Base-by-base conservation (phyloP, 306 rosid species). In the Mucuna pruriens region DNA sequence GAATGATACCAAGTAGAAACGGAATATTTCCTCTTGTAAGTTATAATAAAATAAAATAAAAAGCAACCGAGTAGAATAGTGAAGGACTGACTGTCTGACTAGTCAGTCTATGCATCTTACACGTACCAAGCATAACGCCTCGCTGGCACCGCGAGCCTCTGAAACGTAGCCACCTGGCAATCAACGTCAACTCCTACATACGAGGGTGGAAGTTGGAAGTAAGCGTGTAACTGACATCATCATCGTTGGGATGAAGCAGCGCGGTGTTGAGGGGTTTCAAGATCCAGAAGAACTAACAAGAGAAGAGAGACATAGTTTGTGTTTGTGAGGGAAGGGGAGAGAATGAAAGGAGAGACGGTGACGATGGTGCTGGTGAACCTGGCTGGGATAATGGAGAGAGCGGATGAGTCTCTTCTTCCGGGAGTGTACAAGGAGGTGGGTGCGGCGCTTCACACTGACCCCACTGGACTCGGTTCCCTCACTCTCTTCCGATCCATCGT, bases 361-460 rank as follows among this genome's bases (percentile, higher is more conserved):
- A 90, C 99, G 5, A 82, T 95, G 63, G 69, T 95, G 13, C 89
- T 95, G 84, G 97, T 95, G 33, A 95, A 95, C 84, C 85, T 95
- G 20, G 98, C 98, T 0, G 96, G 92, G 9, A 91, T 95, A 25
- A 93, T 95, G 99, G 99, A 95, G 86, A 86, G 89, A 73, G 98
- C 99, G 0, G 98, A 95, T 38, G 99, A 95, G 78, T 90, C 98
- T 3, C 72, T 95, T 10, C 78, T 95, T 0, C 98, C 98, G 0
- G 98, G 97, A 0, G 99, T 91, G 4, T 95, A 95, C 82, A 93
- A 85, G 33, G 99, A 95, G 83, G 94, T 95, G 0, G 96, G 98
- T 4, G 93, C 92, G 0, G 98, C 97, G 16, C 91, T 95, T n/a
- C 98, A 95, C 80, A 85, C 98, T 1, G 96, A 88, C 80, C 99